phyloP scores from a whole-genome alignment of 306 rosid species.

The Datisca glomerata region DNA sequence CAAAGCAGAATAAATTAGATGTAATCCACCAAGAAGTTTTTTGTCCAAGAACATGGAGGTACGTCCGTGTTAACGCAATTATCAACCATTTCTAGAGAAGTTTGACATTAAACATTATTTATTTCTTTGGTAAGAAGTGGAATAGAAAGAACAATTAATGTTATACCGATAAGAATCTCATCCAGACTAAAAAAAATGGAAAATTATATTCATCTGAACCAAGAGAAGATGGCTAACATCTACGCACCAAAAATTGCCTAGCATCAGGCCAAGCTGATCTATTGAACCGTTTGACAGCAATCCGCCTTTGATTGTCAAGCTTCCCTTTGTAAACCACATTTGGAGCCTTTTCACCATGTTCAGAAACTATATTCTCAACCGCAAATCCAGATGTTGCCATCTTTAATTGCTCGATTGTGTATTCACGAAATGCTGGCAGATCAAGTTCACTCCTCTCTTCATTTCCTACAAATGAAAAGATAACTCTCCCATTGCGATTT shows the following conservation, averaged over 20 bases:
- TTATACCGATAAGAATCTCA: too few species aligned
- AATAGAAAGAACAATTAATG: too few species aligned
- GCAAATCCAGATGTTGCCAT: slow-evolving; percentile 86
- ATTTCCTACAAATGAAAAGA: slow-evolving; percentile 35
- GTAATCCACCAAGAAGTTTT: too few species aligned
- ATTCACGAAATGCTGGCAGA: slow-evolving; percentile 58
- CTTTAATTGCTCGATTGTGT: slow-evolving; percentile 69
- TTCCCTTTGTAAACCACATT: slow-evolving; percentile 90
- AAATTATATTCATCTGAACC: too few species aligned
- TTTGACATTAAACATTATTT: too few species aligned
- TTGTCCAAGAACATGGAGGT: too few species aligned
- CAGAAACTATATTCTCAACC: slow-evolving; percentile 83
- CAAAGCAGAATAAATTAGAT: too few species aligned
- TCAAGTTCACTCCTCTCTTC: slow-evolving; percentile 54
- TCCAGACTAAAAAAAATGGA: too few species aligned
- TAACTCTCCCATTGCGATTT: slow-evolving; percentile 14
- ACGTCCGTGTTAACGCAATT: too few species aligned
- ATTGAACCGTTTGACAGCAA: slow-evolving; percentile 89
- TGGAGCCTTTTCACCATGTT: slow-evolving; percentile 98
- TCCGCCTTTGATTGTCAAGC: slow-evolving; percentile 74
- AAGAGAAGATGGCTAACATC: too few species aligned
- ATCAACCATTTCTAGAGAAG: too few species aligned
- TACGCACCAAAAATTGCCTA: slow-evolving; percentile 70
- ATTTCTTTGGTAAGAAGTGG: too few species aligned
- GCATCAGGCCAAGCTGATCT: slow-evolving; percentile 96